A percentile compares a stretch with the other conserved stretches of the same genome.
These are phyloP conservation scores for Irpex lacteus DNA, from an alignment of 1,284 basidiomycete genomes.

Conservation along the genomic window DNA sequence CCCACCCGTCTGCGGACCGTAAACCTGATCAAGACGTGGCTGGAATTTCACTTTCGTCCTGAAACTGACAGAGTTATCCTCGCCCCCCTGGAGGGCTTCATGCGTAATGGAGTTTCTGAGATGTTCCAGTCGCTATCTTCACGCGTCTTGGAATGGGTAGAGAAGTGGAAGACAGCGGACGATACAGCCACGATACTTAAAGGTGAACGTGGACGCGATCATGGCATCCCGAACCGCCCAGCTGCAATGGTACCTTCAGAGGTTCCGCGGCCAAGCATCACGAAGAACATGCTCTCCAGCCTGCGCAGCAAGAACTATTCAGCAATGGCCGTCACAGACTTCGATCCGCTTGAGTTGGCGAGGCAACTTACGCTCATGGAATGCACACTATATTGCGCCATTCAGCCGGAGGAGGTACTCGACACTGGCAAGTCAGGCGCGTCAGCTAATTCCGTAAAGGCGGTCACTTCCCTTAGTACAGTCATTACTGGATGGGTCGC, in stretches of 20 bases:
- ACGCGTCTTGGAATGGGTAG: conserved; percentile 72
- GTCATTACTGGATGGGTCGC: conserved; percentile 95
- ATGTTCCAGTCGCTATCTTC: conserved; percentile 69
- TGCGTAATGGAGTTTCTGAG: conserved; percentile 54
- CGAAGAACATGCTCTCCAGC: conserved; percentile 70
- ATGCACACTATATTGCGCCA: conserved; percentile 80
- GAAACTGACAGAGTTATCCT: conserved; percentile 63
- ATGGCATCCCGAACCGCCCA: conserved; percentile 67
- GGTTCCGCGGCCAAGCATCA: conserved; percentile 80
- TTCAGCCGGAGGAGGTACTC: conserved; percentile 87
- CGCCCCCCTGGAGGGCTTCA: conserved; percentile 60
- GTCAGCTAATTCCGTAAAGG: conserved; percentile 71
- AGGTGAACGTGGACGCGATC: conserved; percentile 62
- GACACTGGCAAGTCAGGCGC: conserved; percentile 74
- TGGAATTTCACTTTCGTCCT: conserved; percentile 87
- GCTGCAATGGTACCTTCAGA: conserved; percentile 49
- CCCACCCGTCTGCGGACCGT: conserved; percentile 89
- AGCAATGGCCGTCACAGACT: conserved; percentile 78
- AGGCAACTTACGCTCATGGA: conserved; percentile 97
- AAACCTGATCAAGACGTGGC: conserved; percentile 92
- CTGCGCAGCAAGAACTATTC: conserved; percentile 59
- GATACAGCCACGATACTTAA: conserved; percentile 48
- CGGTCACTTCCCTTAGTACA: conserved; percentile 87
- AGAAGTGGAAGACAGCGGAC: conserved; percentile 36
- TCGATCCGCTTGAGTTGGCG: conserved; percentile 90